phyloP scores from a whole-genome alignment of 441 rosid species.

The Adansonia grandidieri region DNA sequence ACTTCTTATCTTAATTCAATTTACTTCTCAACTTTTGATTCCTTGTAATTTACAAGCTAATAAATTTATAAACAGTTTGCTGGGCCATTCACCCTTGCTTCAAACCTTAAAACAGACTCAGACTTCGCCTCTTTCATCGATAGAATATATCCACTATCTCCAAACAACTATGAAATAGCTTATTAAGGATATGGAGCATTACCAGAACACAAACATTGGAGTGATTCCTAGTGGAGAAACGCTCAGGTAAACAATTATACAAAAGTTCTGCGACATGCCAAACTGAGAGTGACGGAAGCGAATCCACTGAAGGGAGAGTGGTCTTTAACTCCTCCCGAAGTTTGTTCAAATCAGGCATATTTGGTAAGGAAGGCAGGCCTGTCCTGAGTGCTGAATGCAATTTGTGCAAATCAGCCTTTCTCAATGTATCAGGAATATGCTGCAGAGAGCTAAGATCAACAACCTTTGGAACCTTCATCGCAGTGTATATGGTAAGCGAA shows the following conservation, averaged over 20 bases:
- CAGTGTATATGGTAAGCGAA: slow-evolving; percentile 82
- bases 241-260: slow-evolving; percentile 82
- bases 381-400: slow-evolving; percentile 57
- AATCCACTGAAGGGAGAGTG: slow-evolving; percentile 49
- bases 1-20: not conserved
- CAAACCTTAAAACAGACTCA: not conserved
- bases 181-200: slow-evolving; percentile 24
- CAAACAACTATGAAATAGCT: not conserved
- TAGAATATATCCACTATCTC: no score
- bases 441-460: slow-evolving; percentile 79
- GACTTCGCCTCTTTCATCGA: no score
- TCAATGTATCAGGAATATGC: slow-evolving; percentile 62
- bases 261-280: slow-evolving; percentile 83
- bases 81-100: not conserved
- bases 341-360: slow-evolving; percentile 57
- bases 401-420: slow-evolving; percentile 74
- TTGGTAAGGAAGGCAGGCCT: slow-evolving; percentile 71
- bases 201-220: slow-evolving; percentile 84
- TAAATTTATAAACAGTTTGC: not conserved
- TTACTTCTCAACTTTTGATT: not conserved
- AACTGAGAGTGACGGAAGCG: slow-evolving; percentile 47
- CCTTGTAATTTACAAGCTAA: not conserved
- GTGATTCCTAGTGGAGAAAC: slow-evolving; percentile 70
- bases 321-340: slow-evolving; percentile 48
- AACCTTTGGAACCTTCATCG: slow-evolving; percentile 70